Percentiles rank a stretch among this genome's conserved stretches.
These are phyloP conservation scores for Cucurbita pepo DNA, from an alignment of 306 rosid species.

Conservation along the genomic window DNA sequence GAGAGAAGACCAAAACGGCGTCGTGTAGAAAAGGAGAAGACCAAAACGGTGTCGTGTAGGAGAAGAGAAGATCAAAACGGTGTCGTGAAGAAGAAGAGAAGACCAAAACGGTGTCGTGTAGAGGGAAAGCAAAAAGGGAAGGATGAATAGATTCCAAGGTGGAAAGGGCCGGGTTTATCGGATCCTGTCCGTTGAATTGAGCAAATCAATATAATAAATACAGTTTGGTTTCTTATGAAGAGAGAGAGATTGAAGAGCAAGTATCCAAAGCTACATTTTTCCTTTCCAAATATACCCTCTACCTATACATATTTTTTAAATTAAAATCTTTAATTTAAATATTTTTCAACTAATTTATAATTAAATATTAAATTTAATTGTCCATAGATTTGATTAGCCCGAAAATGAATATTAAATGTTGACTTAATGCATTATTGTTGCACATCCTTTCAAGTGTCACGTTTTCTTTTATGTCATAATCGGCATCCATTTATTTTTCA, in stretches of 20 bases:
- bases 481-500: background rate
- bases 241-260: background rate
- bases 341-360: no score
- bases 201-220: slow-evolving; percentile 11
- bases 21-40: background rate
- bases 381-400: no score
- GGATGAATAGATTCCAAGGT: slow-evolving; percentile 36
- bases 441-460: background rate
- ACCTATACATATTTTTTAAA: no score
- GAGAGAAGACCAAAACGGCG: background rate
- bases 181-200: slow-evolving; percentile 59
- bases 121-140: background rate
- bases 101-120: background rate
- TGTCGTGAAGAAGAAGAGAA: background rate
- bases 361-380: no score
- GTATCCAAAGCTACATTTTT: background rate
- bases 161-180: slow-evolving; percentile 67
- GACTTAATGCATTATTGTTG: background rate
- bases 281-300: background rate
- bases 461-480: background rate
- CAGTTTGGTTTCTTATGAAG: background rate
- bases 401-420: background rate
- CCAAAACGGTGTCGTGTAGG: no score
- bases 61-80: background rate
- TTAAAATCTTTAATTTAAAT: no score